Evolutionary conservation across 208 protist genomes (phyloP), one percentile per base, ranked within the genome.

Genomic region (Trypanosoma lewisi): DNA sequence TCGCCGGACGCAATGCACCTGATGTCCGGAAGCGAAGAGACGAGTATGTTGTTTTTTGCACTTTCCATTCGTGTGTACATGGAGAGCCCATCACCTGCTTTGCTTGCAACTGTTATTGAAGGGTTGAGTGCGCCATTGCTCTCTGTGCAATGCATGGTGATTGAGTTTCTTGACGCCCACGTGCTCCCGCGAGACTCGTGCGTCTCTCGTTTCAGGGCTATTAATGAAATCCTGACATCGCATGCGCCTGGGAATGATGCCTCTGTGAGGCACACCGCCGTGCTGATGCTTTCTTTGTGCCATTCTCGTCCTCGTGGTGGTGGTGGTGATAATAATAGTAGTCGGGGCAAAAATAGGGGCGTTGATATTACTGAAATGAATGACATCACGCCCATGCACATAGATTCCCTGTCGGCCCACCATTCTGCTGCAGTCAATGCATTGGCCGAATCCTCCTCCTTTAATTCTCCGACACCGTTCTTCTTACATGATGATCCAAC

Each of bases 111-210:
- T 8, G 34, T 72, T 2, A 39, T 21, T 4, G 12, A 21, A n/a
- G 78, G 81, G 0, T 55, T 87, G 25, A 33, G 36, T 11, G 75
- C 84, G 17, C 19, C 23, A n/a, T 74, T 61, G 14, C 45, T 50
- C 16, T 65, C 71, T 30, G 69, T 85, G 12, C 75, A 78, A 60
- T 59, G 74, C 42, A 30, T 78, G 30, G 45, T 83, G 30, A 48
- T 87, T 37, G 65, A 67, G 41, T 84, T 78, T 60, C 42, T 78
- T 34, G 79, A 85, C 65, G n/a, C 41, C n/a, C 42, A 70, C 31
- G 21, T 54, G 23, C 34, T 70, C 21, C 36, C 63, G 17, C 17
- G 21, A 5, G 39, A 57, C 41, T 44, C 11, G 17, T 36, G 27
- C 23, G 21, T 19, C n/a, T 23, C 39, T 27, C 58, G 73, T 7